These are phyloP conservation scores for Penicillium waksmanii DNA, from an alignment of 495 filamentous ascomycete species.

Conservation along the genomic window DNA sequence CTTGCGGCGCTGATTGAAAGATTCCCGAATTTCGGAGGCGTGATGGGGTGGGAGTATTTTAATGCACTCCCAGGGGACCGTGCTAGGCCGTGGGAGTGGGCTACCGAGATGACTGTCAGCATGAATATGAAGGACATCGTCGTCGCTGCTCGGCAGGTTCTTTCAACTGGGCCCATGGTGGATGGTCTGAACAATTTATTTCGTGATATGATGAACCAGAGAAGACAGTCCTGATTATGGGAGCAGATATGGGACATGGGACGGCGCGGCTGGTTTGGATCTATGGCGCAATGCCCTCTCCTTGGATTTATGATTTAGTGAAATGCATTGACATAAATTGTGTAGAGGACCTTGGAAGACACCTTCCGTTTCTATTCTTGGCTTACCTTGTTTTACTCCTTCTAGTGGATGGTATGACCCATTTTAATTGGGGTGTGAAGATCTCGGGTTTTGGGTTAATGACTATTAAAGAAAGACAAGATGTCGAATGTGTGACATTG, in stretches of 20 bases:
- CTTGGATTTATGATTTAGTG: neutral
- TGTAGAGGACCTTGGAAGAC: neutral
- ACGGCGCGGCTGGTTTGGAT: neutral
- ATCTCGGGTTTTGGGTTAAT: neutral
- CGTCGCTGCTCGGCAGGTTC: conserved; percentile 34
- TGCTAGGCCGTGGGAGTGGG: conserved; percentile 72
- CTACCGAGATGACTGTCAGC: conserved; percentile 58
- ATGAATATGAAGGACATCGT: conserved; percentile 50
- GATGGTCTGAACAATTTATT: conserved; percentile 35
- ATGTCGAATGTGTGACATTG: neutral
- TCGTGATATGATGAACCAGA: conserved; percentile 38
- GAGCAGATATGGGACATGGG: neutral
- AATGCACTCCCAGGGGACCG: conserved; percentile 64
- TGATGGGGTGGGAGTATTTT: conserved; percentile 90
- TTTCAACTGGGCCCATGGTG: conserved; percentile 33
- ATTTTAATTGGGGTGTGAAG: neutral
- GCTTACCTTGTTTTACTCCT: neutral
- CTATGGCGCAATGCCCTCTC: neutral
- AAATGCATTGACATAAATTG: neutral
- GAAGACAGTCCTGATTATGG: conserved; percentile 12
- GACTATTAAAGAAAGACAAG: neutral
- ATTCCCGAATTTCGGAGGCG: conserved; percentile 72
- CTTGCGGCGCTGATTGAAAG: conserved; percentile 50
- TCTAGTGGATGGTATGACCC: neutral
- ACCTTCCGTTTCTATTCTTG: neutral